A percentile compares a stretch with the other conserved stretches of the same genome.
These are phyloP conservation scores for Anthracocystis setariae DNA, from an alignment of 1,284 basidiomycete species.

Conservation along the genomic window DNA sequence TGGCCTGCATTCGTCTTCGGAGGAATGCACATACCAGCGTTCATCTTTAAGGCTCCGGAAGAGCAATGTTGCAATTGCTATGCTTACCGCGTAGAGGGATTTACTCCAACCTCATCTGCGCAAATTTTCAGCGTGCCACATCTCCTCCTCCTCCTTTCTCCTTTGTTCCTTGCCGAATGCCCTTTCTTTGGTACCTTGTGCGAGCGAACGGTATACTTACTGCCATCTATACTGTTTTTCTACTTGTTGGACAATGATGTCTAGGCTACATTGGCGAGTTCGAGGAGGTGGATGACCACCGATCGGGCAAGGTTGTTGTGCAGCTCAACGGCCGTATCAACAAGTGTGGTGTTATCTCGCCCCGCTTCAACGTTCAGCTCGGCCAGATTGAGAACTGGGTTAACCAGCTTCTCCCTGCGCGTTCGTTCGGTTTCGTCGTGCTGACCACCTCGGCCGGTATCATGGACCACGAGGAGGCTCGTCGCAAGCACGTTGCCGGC, in stretches of 20 bases:
- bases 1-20: constrained; percentile 27
- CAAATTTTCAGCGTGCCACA: constrained; percentile 56
- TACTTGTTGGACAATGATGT: neutral
- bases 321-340: constrained; percentile 98
- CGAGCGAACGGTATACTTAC: constrained; percentile 1
- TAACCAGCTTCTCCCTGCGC: constrained; percentile 69
- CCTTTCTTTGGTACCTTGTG: neutral
- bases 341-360: constrained; percentile 97
- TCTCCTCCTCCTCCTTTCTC: neutral
- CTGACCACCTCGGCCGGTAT: constrained; percentile 97
- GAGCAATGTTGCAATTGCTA: constrained; percentile 54
- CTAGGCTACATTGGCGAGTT: constrained; percentile 98
- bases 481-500: constrained; percentile 96
- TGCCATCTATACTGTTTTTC: neutral
- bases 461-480: constrained; percentile 98
- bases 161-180: neutral
- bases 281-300: constrained; percentile 99
- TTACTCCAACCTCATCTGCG: constrained; percentile 34
- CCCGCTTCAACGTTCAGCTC: constrained; percentile 95
- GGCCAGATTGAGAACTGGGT: constrained; percentile 89
- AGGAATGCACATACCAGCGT: constrained; percentile 40
- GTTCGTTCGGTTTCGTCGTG: constrained; percentile 97
- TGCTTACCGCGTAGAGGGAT: constrained; percentile 50
- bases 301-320: constrained; percentile 96
- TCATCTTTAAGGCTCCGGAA: constrained; percentile 68